Percentiles rank a stretch among this genome's conserved stretches.
Conservation (phyloP, 495 filamentous ascomycete genomes). For the Aspergillus nanangensis region DNA sequence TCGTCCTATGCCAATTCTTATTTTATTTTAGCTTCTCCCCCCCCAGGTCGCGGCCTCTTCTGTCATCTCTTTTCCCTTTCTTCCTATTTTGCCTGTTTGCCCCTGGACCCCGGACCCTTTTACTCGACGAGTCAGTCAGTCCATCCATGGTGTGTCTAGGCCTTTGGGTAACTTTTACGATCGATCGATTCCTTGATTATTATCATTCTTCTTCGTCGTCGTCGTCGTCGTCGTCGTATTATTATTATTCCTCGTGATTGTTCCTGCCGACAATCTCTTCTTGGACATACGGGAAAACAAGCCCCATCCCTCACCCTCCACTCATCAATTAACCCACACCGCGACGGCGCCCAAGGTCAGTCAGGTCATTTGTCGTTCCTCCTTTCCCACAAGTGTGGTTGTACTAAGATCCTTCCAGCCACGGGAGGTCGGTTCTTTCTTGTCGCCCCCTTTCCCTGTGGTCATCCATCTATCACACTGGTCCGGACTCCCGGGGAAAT, state of each 20-base stretch:
- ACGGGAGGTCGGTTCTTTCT: slow-evolving; percentile 13
- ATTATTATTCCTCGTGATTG: neutral
- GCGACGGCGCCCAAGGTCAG: neutral
- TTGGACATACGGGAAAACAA: no score
- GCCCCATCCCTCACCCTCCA: neutral
- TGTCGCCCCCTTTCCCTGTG: slow-evolving; percentile 5
- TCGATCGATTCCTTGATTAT: slow-evolving; percentile 8
- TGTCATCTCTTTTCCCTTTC: neutral
- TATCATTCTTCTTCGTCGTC: slow-evolving; percentile 4
- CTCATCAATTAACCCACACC: neutral
- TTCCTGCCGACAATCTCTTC: neutral
- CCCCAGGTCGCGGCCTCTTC: no score
- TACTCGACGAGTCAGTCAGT: no score
- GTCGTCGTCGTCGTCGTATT: neutral
- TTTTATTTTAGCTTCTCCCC: neutral
- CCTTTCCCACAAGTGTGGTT: slow-evolving; percentile 1
- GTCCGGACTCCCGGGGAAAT: slow-evolving; percentile 21
- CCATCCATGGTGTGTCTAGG: no score
- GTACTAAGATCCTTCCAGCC: slow-evolving; percentile 3
- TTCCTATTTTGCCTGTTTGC: neutral
- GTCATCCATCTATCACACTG: neutral
- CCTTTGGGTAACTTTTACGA: no score
- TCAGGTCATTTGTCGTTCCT: slow-evolving; percentile 1
- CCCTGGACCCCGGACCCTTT: no score
- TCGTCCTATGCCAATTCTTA: neutral